Evolutionary conservation across 2,329 filamentous ascomycete genomes (phyloP), one percentile per base, ranked within the genome.

Genomic region (Cordyceps tenuipes): DNA sequence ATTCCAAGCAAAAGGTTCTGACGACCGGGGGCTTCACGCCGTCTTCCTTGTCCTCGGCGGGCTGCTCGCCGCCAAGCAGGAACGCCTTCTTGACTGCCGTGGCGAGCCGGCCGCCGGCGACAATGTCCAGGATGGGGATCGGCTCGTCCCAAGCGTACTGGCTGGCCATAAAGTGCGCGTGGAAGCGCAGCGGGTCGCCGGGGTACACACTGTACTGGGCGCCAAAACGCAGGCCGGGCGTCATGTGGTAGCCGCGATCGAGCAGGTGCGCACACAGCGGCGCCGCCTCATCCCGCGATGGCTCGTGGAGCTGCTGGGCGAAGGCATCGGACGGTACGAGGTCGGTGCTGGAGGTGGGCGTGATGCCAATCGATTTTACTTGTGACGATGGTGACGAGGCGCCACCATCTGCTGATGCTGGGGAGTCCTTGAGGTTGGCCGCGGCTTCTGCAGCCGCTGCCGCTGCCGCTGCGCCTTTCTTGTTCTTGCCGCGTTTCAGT

Each of bases 61-160:
- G 68, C 58, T 81, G 76, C 66, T 82, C 79, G 0, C 90, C 91
- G 7, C 92, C 93, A 61, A 99, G 81, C 58, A 99, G 76, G 68
- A 91, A 97, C 0, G 90, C 90, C 75, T 99, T 99, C 79, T 99
- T 99, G 21, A 97, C 94, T 54, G 90, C 90, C 2, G 94, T 97
- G 0, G 92, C 94, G 63, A 99, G 73, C 66, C 94, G 82, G 5
- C 94, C 94, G 8, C 91, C 91, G 21, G 86, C 88, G 17, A 97
- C 87, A 15, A 99, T 77, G 65, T 96, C 89, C 65, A 97, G 81
- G 68, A 97, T 77, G 43, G 89, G 82, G 60, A 99, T 87, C 66
- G 91, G 85, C 67, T 96, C 84, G 62, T 97, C 86, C 91, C 91
- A 97, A n/a, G 80, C 85, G 66, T 89, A 84, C 36, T 89, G 85